Base-by-base conservation (phyloP, 2,329 filamentous ascomycete genomes). In the Sporothrix luriei region DNA sequence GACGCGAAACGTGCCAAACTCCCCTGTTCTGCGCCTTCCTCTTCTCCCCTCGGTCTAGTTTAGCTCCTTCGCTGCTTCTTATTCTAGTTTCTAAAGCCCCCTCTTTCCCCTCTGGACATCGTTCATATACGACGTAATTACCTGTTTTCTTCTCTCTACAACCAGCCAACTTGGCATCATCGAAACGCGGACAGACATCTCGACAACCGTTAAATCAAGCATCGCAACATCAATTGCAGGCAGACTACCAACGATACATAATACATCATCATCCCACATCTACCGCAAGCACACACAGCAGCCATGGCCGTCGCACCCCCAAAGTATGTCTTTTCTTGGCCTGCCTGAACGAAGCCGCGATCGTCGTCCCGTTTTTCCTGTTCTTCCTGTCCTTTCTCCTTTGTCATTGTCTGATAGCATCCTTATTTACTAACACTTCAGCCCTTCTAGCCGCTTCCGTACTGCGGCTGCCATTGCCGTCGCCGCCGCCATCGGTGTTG, bases 371-470 rank as follows among this genome's bases (percentile, higher is more conserved):
- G 11, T 43, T 43, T 2, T 16, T 16, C 4, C 4, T 4, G 46
- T 48, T 16, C 46, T 49, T 49, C 33, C 33, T n/a, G 16, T 1
- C 19, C 14, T 16, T 14, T 46, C 38, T 4, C 38, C 40, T 16
- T 16, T 16, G 40, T 16, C 11, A 3, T 48, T 48, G 6, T 10
- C 19, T 49, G 16, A n/a, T 21, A 10, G 16, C 3, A 3, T n/a
- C 19, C 48, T 5, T 55, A 11, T 49, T 14, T 24, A 40, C 57
- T 62, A 33, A 68, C 26, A 51, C 9, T 9, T 10, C 7, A 3
- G 40, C 14, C 26, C 26, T 6, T 24, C 9, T 43, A 80, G 82
- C 59, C 81, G 81, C 69, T 78, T 79, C 72, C 81, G 78, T 24
- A 77, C 77, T 65, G 74, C 82, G 33, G 73, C 80, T 43, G 65